Evolutionary conservation across 345 rosid genomes (phyloP).

Genomic region (Eucalyptus microcorys): DNA sequence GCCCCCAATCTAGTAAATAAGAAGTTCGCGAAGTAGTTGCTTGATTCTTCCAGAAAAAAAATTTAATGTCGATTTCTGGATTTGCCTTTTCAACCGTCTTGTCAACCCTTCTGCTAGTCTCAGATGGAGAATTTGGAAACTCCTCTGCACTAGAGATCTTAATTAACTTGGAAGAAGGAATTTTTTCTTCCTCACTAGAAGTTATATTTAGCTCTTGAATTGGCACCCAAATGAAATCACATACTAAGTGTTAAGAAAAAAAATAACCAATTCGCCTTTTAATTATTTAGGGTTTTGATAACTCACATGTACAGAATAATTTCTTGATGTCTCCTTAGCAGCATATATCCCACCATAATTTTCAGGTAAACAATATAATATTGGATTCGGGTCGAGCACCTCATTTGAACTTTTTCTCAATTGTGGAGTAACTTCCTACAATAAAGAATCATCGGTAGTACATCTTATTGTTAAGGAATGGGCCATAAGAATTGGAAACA

Average conservation of each 20-base stretch:
- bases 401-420: not conserved
- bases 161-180: not conserved
- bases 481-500: not conserved
- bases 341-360: not conserved
- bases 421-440: not conserved
- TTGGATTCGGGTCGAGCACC: not conserved
- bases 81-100: not conserved
- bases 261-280: not conserved
- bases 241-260: not conserved
- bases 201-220: not conserved
- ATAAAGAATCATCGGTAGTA: not conserved
- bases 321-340: not conserved
- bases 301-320: not conserved
- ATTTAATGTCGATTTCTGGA: rapidly evolving
- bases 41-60: not conserved
- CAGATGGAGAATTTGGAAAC: not conserved
- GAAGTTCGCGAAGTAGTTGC: not conserved
- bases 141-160: not conserved
- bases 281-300: not conserved
- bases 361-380: not conserved
- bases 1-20: not conserved
- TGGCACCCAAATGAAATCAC: not conserved
- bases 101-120: not conserved
- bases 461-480: not conserved
- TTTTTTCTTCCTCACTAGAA: not conserved